Conservation (phyloP, 2,329 filamentous ascomycete species). For the Chaetomiaceae sp. region DNA sequence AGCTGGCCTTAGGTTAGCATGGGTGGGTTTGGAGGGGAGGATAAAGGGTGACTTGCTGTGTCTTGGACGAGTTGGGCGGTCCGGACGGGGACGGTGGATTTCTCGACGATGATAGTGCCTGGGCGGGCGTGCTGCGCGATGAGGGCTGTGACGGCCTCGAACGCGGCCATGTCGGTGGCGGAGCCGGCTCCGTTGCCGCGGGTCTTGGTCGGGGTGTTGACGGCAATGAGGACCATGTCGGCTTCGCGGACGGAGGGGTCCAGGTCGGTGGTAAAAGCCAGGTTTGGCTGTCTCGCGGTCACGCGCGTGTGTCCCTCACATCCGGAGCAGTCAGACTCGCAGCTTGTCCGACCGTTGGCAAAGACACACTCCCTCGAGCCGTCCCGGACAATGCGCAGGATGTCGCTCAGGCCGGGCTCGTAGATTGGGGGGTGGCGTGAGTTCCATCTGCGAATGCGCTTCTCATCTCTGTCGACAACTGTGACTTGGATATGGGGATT, state of each 20-base stretch:
- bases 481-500: conserved; percentile 7
- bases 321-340: not conserved
- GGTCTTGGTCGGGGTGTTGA: conserved; percentile 9
- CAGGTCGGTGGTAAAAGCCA: conserved; percentile 1
- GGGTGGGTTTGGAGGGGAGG: not conserved
- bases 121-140: not conserved
- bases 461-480: conserved; percentile 8
- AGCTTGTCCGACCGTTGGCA: not conserved
- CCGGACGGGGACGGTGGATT: conserved; percentile 5
- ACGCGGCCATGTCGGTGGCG: conserved; percentile 6
- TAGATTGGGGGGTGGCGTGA: conserved; percentile 4
- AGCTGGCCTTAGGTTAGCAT: not conserved
- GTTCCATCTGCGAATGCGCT: conserved; percentile 4
- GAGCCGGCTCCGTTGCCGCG: not conserved
- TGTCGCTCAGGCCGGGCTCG: not conserved
- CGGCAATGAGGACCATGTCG: conserved; percentile 4
- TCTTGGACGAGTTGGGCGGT: conserved; percentile 7
- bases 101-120: conserved; percentile 6
- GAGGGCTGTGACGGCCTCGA: conserved; percentile 1
- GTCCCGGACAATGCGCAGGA: conserved; percentile 7
- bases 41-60: not conserved
- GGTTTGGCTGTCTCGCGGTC: not conserved
- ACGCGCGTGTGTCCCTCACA: not conserved
- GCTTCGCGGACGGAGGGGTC: not conserved
- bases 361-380: not conserved